Evolutionary conservation across 495 filamentous ascomycete genomes (phyloP).

Genomic region (Podospora didyma): DNA sequence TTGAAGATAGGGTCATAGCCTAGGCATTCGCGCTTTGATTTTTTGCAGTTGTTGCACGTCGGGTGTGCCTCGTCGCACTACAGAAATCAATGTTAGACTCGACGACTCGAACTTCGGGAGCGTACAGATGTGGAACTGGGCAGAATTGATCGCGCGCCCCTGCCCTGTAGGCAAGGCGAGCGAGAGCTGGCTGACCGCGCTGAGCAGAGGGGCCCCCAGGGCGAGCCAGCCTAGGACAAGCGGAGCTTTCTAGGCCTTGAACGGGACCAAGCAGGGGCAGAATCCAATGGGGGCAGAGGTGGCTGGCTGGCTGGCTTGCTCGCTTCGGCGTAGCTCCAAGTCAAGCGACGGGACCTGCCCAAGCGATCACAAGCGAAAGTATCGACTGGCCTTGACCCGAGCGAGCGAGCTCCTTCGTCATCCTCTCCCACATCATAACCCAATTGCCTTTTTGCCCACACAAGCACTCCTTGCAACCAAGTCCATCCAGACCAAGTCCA

Average conservation of each 20-base stretch:
- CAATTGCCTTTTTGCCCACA: not conserved
- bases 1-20: conserved; percentile 99
- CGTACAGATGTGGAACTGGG: not conserved
- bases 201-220: too few species aligned
- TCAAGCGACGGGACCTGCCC: conserved; percentile 14
- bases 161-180: too few species aligned
- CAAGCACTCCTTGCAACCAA: not conserved
- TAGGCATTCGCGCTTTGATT: conserved; percentile 94
- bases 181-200: too few species aligned
- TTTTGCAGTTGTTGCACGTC: conserved; percentile 93
- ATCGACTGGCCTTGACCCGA: conserved; percentile 6
- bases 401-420: conserved; percentile 8
- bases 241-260: too few species aligned
- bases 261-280: not conserved
- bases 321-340: conserved; percentile 33
- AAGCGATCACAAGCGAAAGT: conserved; percentile 28
- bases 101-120: not conserved
- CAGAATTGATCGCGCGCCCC: not conserved
- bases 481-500: too few species aligned
- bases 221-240: too few species aligned
- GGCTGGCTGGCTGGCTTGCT: conserved; percentile 23
- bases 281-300: not conserved
- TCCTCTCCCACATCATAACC: conserved; percentile 9
- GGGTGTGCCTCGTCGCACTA: conserved; percentile 98
- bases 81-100: conserved; percentile 1